Evolutionary conservation across 1,284 basidiomycete genomes (phyloP), one percentile per base, ranked within the genome.

Genomic region (Heterobasidion occidentale): DNA sequence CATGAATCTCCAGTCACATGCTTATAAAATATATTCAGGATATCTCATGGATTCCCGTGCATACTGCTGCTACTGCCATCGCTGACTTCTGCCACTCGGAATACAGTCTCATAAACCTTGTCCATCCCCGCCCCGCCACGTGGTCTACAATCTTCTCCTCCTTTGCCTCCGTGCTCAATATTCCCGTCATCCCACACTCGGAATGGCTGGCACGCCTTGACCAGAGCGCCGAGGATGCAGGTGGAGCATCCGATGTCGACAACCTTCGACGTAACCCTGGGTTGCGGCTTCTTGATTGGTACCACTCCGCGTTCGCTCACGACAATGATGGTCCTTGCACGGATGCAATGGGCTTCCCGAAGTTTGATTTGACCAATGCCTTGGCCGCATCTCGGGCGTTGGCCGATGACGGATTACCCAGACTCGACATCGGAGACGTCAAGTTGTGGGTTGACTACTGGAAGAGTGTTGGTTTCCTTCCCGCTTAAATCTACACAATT

Each of bases 71-170:
- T 7, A 19, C 36, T 9, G 58, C 58, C 6, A 33, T 64, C 35
- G 33, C 60, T n/a, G 65, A 65, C 19, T 57, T 65, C 45, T 36
- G 59, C 38, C 34, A 62, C 45, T 51, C 54, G 15, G 17, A 45
- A 4, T 19, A 19, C 14, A 49, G 35, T 9, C 53, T 59, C 46
- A 44, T 63, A 1, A 66, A 70, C 46, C 56, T 68, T 38, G 61
- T 64, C 12, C 68, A 70, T 53, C 67, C 68, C 4, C 58, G 59
- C n/a, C 66, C 67, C 6, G 56, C 62, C 6, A 11, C 56, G 19
- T 67, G 65, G 65, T 53, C 54, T 4, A 36, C 27, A 2, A 27
- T 65, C 17, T 55, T 64, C 47, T 9, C 17, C 7, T 36, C 58
- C 33, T 54, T 67, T 36, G 51, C 60, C 6, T 17, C 54, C 8